Evolutionary conservation across 2,329 filamentous ascomycete species (phyloP).

Genomic region (Sclerotinia subarctica): DNA sequence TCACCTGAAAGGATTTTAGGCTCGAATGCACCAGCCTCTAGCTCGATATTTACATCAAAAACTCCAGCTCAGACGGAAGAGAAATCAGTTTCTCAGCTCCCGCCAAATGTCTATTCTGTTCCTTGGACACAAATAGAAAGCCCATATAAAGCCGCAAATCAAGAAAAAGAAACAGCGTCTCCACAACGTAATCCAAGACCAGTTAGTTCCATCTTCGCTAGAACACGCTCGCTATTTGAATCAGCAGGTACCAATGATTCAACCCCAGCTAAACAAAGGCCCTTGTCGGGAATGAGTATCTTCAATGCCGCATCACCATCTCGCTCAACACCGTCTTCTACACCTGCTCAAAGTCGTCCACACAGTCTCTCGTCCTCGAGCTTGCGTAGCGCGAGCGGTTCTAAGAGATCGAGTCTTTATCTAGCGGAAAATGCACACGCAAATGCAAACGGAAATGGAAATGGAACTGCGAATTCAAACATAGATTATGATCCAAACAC

Average conservation of each 20-base stretch:
- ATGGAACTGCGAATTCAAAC: not conserved
- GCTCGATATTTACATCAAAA: not conserved
- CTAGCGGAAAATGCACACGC: not conserved
- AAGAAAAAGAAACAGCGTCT: not conserved
- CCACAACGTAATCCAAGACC: constrained; percentile 17
- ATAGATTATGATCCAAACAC: constrained; percentile 18
- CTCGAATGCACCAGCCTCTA: not conserved
- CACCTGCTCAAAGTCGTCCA: constrained; percentile 1
- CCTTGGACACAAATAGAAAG: constrained; percentile 6
- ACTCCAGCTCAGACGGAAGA: not conserved
- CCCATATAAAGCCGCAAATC: not conserved
- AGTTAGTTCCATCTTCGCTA: constrained; percentile 30
- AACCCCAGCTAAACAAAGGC: constrained; percentile 16
- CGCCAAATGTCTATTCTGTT: constrained; percentile 3
- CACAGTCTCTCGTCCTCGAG: constrained; percentile 5
- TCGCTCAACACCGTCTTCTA: not conserved
- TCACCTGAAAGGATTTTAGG: not conserved
- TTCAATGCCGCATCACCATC: not conserved
- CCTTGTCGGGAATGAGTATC: constrained; percentile 1
- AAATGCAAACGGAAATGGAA: not conserved
- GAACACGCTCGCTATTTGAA: constrained; percentile 35
- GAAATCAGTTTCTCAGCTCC: not conserved
- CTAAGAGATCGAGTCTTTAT: not conserved
- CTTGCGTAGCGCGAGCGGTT: not conserved
- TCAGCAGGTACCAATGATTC: constrained; percentile 16